Conservation (phyloP, 345 rosid genomes). For the Melastoma malabathricum region DNA sequence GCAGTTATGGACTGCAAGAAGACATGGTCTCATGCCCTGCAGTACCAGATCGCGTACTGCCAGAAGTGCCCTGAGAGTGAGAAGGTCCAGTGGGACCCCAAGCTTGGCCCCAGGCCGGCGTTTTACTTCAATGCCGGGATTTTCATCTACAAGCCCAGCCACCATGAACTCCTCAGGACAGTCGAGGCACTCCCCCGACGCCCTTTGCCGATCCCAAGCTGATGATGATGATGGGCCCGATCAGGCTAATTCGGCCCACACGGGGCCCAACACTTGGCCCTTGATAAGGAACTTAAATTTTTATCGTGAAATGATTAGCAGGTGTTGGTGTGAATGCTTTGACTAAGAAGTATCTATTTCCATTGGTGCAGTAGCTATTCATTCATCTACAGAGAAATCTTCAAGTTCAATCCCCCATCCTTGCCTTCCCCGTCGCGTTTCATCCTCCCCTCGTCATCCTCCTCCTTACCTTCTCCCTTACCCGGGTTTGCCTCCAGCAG, state of each 20-base stretch:
- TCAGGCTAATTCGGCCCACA: slow-evolving; percentile 30
- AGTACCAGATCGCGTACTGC: slow-evolving; percentile 32
- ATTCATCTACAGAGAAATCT: too few relatives aligned
- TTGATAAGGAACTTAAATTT: too few relatives aligned
- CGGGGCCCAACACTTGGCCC: slow-evolving; percentile 27
- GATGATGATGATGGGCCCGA: slow-evolving; percentile 23
- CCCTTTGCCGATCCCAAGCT: slow-evolving; percentile 46
- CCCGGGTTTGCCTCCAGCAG: too few relatives aligned
- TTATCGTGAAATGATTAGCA: too few relatives aligned
- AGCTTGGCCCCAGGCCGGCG: slow-evolving; percentile 20
- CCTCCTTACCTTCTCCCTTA: too few relatives aligned
- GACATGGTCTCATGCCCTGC: slow-evolving; percentile 28
- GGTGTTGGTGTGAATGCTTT: too few relatives aligned
- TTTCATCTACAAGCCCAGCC: slow-evolving; percentile 31
- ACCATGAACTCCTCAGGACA: slow-evolving; percentile 16
- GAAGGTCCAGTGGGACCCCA: slow-evolving; percentile 21
- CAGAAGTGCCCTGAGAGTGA: slow-evolving; percentile 40
- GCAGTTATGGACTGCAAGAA: slow-evolving; percentile 45
- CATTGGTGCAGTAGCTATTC: too few relatives aligned
- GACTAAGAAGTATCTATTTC: too few relatives aligned
- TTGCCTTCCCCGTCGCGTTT: too few relatives aligned
- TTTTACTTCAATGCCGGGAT: slow-evolving; percentile 42
- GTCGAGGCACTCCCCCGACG: slow-evolving; percentile 26
- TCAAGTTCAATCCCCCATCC: too few relatives aligned
- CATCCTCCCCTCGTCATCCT: too few relatives aligned